Evolutionary conservation across 495 filamentous ascomycete species (phyloP), one percentile per base, ranked within the genome.

Genomic region (Daldinia caldariorum): DNA sequence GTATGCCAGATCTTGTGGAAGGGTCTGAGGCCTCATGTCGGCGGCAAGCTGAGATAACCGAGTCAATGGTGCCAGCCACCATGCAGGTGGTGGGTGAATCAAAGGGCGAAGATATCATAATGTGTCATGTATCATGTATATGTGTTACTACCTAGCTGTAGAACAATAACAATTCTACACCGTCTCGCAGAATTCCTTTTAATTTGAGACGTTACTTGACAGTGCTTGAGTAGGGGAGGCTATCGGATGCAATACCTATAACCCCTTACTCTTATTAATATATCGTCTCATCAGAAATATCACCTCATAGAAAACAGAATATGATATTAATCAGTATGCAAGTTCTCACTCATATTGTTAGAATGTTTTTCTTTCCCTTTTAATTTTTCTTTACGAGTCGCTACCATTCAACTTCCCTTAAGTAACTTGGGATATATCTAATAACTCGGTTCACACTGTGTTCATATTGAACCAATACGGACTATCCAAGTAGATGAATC

Each of bases 41-140:
- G 37, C 59, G 47, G 60, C 31, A 39, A 62, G 66, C 51, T 67
- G 64, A 56, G 58, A 56, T 31, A 47, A 10, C 50, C 43, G 49
- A 57, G 50, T 38, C 50, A 61, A 47, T 63, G 43, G 39, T 58
- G 34, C 7, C 34, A 58, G 66, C 66, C 32, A 67, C 22, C 18
- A 49, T 61, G 39, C n/a, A 37, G 29, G 13, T 32, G 26, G 35
- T 50, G 43, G 26, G 35, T 50, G 43, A 51, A 29, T 47, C 43
- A 47, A 47, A 20, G 20, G 18, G 10, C 9, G 5, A 22, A 16
- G 20, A 47, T 7, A 37, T 51, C 32, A 56, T 26, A n/a, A n/a
- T n/a, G n/a, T n/a, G n/a, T n/a, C n/a, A 50, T 38, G 13, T 38
- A 0, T 18, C 20, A 56, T 26, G 9, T 34, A 16, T 18, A 12